A percentile compares a stretch with the other conserved stretches of the same genome.
These are phyloP conservation scores for Teratosphaeria destructans DNA, from an alignment of 2,329 filamentous ascomycete species.

Conservation along the genomic window DNA sequence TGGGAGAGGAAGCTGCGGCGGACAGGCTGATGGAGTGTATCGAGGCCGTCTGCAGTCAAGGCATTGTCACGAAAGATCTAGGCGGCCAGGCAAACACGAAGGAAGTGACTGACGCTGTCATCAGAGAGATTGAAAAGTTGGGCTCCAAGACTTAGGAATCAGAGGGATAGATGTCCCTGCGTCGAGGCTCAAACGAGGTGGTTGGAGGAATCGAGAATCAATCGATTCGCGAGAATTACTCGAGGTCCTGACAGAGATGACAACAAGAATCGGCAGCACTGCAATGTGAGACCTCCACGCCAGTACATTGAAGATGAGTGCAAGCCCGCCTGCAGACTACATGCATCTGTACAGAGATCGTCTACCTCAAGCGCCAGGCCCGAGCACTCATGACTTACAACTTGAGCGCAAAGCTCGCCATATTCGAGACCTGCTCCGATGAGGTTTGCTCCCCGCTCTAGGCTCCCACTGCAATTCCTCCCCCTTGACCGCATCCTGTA, in stretches of 20 bases:
- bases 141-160: conserved; percentile 9
- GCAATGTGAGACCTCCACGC: not conserved
- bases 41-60: conserved; percentile 47
- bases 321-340: not conserved
- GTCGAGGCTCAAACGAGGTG: not conserved
- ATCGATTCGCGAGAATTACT: no score
- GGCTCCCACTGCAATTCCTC: not conserved
- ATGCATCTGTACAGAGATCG: not conserved
- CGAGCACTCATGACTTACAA: not conserved
- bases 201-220: not conserved
- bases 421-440: not conserved
- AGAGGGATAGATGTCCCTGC: not conserved
- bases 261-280: not conserved
- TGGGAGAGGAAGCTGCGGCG: conserved; percentile 45
- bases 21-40: conserved; percentile 48
- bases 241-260: not conserved
- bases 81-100: conserved; percentile 48
- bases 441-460: not conserved
- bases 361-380: not conserved
- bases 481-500: conserved; percentile 6
- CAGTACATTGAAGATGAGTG: not conserved
- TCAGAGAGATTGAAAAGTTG: conserved; percentile 36
- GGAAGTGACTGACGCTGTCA: conserved; percentile 49
- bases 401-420: not conserved
- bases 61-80: conserved; percentile 48